A percentile compares a stretch with the other conserved stretches of the same genome.
phyloP scores from a whole-genome alignment of 805 yeast genomes.

The Yarrowia deformans region DNA sequence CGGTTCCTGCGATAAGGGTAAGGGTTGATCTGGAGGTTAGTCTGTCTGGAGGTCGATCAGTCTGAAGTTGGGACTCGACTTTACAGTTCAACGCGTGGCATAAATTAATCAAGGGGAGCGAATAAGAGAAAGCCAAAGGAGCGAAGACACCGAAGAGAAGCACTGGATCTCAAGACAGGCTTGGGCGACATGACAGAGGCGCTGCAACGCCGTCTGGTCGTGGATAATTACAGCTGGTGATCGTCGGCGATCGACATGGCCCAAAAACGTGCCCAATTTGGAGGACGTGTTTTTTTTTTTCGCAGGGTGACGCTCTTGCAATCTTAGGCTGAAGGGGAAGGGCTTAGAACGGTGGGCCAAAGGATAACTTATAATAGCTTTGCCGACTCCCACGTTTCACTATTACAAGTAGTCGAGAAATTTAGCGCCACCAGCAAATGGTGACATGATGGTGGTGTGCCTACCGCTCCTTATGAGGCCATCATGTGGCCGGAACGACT shows the following conservation, averaged over 20 bases:
- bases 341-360: too few species aligned
- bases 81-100: slow-evolving; percentile 1
- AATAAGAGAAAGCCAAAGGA: slow-evolving; percentile 27
- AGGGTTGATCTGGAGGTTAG: neutral
- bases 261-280: neutral
- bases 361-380: neutral
- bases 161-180: too few species aligned
- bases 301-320: too few species aligned
- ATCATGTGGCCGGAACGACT: neutral
- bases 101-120: slow-evolving; percentile 13
- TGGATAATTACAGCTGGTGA: neutral
- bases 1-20: slow-evolving; percentile 8
- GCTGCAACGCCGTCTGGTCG: neutral
- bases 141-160: neutral
- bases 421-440: too few species aligned
- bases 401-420: too few species aligned
- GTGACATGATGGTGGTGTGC: slow-evolving; percentile 3
- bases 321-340: too few species aligned
- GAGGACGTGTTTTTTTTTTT: too few species aligned
- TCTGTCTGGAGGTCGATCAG: too few species aligned
- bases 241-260: slow-evolving; percentile 13
- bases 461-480: neutral
- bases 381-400: neutral
- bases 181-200: neutral
- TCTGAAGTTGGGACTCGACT: too few species aligned